Percentiles rank a stretch among this genome's conserved stretches.
These are phyloP conservation scores for Litchi chinensis DNA, from an alignment of 345 rosid genomes.

Conservation along the genomic window DNA sequence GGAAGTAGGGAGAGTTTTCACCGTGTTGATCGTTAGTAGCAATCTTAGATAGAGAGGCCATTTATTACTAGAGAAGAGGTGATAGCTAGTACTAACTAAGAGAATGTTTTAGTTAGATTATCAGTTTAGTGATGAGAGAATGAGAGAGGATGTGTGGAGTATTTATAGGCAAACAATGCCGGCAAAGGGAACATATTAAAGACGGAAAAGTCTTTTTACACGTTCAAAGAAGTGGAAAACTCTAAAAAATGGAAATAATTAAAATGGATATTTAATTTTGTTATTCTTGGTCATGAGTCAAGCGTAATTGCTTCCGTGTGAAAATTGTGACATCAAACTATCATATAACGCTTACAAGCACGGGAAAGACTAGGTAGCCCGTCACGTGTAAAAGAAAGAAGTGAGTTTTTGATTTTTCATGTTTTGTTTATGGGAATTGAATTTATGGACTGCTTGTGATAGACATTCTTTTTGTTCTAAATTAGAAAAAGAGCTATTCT, in stretches of 20 bases:
- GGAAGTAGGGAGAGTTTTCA: conserved; percentile 75
- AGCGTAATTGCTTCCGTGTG: conserved; percentile 26
- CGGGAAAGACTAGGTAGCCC: too few species aligned
- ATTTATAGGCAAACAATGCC: conserved; percentile 15
- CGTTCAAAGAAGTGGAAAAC: not conserved
- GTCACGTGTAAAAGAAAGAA: not conserved
- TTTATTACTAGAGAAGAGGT: not conserved
- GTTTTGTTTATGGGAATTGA: not conserved
- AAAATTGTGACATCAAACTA: too few species aligned
- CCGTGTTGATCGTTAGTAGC: conserved; percentile 68
- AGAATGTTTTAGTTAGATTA: not conserved
- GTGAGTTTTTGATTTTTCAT: not conserved
- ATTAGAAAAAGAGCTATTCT: too few species aligned
- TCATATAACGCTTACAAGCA: not conserved
- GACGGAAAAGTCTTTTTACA: not conserved
- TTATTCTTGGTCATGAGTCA: not conserved
- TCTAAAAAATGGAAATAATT: not conserved
- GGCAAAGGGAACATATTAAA: not conserved
- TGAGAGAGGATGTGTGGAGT: not conserved
- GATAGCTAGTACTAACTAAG: not conserved
- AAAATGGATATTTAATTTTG: not conserved
- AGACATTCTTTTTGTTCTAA: too few species aligned
- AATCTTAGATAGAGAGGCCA: conserved; percentile 51
- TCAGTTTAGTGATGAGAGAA: not conserved
- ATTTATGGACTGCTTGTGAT: not conserved